These are phyloP conservation scores for Protomyces gravidus DNA, from an alignment of 1,139 yeast genomes.

Conservation along the genomic window DNA sequence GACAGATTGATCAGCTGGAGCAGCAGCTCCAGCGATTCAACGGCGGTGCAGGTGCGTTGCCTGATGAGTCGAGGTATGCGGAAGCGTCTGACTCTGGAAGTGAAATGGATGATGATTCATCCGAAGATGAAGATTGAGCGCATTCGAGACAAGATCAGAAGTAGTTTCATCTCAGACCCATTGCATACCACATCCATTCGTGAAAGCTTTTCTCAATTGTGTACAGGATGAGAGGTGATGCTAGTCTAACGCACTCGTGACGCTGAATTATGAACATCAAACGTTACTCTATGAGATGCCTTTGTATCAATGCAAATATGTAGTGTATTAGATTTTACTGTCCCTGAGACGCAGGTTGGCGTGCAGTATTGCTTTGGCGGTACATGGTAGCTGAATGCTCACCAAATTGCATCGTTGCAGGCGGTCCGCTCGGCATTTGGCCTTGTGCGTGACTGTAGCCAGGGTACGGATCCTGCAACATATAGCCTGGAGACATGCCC, in stretches of 20 bases:
- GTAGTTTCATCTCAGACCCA: too few species aligned
- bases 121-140: slow-evolving; percentile 20
- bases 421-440: neutral
- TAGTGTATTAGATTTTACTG: too few species aligned
- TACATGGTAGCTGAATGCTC: neutral
- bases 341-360: neutral
- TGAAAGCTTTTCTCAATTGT: too few species aligned
- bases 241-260: too few species aligned
- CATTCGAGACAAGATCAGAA: too few species aligned
- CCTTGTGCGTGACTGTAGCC: neutral
- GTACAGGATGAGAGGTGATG: too few species aligned
- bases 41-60: slow-evolving; percentile 18
- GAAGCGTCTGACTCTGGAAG: slow-evolving; percentile 12
- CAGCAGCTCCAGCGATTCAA: slow-evolving; percentile 31
- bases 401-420: neutral
- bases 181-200: too few species aligned
- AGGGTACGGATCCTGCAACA: neutral
- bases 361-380: neutral
- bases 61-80: slow-evolving; percentile 21
- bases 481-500: neutral
- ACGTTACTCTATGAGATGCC: too few species aligned
- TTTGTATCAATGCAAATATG: too few species aligned
- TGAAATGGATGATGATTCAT: slow-evolving; percentile 19
- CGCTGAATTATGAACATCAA: too few species aligned
- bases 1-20: slow-evolving; percentile 34